These are phyloP conservation scores for Microcera coccophila DNA, from an alignment of 2,329 filamentous ascomycete genomes.

Conservation along the genomic window DNA sequence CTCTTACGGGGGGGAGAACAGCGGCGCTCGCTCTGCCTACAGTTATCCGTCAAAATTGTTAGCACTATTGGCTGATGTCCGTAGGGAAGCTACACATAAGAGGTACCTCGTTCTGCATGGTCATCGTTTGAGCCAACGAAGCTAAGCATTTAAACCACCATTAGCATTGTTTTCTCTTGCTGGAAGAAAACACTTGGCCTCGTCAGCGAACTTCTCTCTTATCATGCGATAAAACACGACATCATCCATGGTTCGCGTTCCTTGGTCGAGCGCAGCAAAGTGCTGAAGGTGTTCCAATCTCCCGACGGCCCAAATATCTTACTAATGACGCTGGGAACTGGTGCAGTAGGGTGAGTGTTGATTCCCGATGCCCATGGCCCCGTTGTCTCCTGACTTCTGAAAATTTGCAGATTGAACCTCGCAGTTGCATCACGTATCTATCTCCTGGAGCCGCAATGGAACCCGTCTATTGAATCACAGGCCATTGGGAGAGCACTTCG, in stretches of 20 bases:
- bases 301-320: not conserved
- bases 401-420: slow-evolving; percentile 41
- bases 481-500: slow-evolving; percentile 48
- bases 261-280: not conserved
- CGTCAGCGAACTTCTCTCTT: not conserved
- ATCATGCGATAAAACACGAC: not conserved
- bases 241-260: not conserved
- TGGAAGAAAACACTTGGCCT: not conserved
- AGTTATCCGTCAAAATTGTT: slow-evolving; percentile 2
- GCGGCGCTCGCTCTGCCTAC: not conserved
- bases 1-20: too few species aligned
- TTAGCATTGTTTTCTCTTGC: not conserved
- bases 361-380: not conserved
- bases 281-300: not conserved
- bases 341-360: slow-evolving; percentile 39
- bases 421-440: slow-evolving; percentile 46
- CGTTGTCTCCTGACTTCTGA: not conserved
- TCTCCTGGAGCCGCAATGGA: slow-evolving; percentile 54
- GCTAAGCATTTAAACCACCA: not conserved
- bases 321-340: slow-evolving; percentile 24
- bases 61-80: slow-evolving; percentile 1
- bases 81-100: not conserved
- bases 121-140: not conserved
- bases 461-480: slow-evolving; percentile 50
- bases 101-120: not conserved